Conservation (phyloP, 2,329 filamentous ascomycete species). For the Diplodia sapinea region DNA sequence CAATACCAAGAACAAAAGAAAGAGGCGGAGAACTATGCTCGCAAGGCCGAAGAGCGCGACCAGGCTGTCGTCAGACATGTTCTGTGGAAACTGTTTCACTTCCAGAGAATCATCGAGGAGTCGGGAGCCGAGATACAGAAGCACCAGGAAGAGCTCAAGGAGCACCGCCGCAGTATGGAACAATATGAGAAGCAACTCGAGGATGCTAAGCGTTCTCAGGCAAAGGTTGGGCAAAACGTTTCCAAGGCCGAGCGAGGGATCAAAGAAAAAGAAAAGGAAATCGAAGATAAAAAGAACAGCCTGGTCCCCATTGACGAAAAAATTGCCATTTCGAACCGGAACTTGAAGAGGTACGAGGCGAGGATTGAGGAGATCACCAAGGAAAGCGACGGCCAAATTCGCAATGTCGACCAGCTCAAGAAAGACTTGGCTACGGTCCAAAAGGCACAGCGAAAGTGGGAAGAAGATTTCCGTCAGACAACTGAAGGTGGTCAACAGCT, state of each 20-base stretch:
- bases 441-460: slow-evolving; percentile 87
- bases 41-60: slow-evolving; percentile 88
- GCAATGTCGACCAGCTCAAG: slow-evolving; percentile 73
- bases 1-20: slow-evolving; percentile 97
- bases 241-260: slow-evolving; percentile 84
- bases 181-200: slow-evolving; percentile 82
- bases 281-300: slow-evolving; percentile 84
- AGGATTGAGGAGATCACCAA: slow-evolving; percentile 74
- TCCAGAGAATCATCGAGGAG: slow-evolving; percentile 90
- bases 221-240: slow-evolving; percentile 75
- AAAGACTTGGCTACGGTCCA: slow-evolving; percentile 84
- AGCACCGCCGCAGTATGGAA: slow-evolving; percentile 85
- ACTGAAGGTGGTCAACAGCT: slow-evolving; percentile 86
- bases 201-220: slow-evolving; percentile 81
- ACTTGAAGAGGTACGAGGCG: slow-evolving; percentile 70
- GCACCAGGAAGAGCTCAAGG: slow-evolving; percentile 93
- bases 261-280: slow-evolving; percentile 81
- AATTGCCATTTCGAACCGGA: slow-evolving; percentile 75
- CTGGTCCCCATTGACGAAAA: slow-evolving; percentile 93
- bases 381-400: slow-evolving; percentile 74
- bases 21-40: slow-evolving; percentile 91
- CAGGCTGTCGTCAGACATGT: slow-evolving; percentile 91
- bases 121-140: slow-evolving; percentile 89
- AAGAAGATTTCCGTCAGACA: slow-evolving; percentile 82
- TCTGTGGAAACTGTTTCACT: slow-evolving; percentile 95